These are phyloP conservation scores for Yarrowia deformans DNA, from an alignment of 805 yeast species.

Conservation along the genomic window DNA sequence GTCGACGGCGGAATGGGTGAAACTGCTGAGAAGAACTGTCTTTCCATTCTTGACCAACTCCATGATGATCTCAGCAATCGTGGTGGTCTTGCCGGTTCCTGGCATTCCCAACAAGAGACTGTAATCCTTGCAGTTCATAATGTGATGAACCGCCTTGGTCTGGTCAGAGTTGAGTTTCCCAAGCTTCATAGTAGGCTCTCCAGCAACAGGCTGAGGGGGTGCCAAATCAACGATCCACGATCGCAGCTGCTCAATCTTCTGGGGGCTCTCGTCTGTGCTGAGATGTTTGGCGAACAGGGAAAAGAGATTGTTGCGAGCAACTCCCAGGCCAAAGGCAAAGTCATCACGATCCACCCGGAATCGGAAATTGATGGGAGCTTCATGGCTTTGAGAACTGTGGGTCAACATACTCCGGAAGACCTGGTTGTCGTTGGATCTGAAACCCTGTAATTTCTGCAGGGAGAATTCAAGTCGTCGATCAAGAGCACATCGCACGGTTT, in stretches of 20 bases:
- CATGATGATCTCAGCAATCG: slow-evolving; percentile 76
- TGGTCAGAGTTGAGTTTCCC: slow-evolving; percentile 73
- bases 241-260: slow-evolving; percentile 51
- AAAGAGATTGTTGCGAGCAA: slow-evolving; percentile 78
- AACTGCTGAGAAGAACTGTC: slow-evolving; percentile 78
- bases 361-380: slow-evolving; percentile 41
- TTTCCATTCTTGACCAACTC: slow-evolving; percentile 66
- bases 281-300: slow-evolving; percentile 59
- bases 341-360: slow-evolving; percentile 85
- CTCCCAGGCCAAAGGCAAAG: slow-evolving; percentile 72
- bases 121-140: slow-evolving; percentile 73
- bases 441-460: slow-evolving; percentile 53
- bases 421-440: slow-evolving; percentile 58
- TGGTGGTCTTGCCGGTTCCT: slow-evolving; percentile 95
- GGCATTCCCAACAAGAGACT: slow-evolving; percentile 94
- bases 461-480: slow-evolving; percentile 61
- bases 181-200: slow-evolving; percentile 25
- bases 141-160: slow-evolving; percentile 67
- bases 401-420: slow-evolving; percentile 58
- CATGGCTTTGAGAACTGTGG: slow-evolving; percentile 20
- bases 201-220: slow-evolving; percentile 54
- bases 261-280: slow-evolving; percentile 53
- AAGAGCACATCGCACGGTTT: slow-evolving; percentile 59
- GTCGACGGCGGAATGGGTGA: slow-evolving; percentile 96
- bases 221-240: slow-evolving; percentile 61